Conservation (phyloP, 768 basidiomycete species). For the Pulveroboletus sp. region DNA sequence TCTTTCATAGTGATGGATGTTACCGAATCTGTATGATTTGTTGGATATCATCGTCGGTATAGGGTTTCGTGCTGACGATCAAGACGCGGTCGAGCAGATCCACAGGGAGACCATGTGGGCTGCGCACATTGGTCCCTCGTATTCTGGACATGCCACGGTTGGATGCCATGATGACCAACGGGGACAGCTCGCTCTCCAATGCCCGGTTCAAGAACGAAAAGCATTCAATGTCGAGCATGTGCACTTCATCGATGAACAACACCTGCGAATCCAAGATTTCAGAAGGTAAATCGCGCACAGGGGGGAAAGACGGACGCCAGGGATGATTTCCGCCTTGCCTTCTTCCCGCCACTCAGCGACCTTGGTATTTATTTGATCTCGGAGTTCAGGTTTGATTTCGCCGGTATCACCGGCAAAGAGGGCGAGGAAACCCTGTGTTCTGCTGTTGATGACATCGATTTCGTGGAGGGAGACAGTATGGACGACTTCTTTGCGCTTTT, state of each 20-base stretch:
- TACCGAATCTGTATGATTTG: slow-evolving; percentile 94
- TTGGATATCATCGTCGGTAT: slow-evolving; percentile 76
- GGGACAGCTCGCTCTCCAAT: slow-evolving; percentile 89
- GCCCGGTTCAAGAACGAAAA: slow-evolving; percentile 98
- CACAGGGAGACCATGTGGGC: slow-evolving; percentile 92
- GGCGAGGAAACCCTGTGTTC: slow-evolving; percentile 97
- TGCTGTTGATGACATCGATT: slow-evolving; percentile 98
- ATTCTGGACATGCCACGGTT: slow-evolving; percentile 95
- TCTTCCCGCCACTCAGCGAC: slow-evolving; percentile 98
- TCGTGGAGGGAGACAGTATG: slow-evolving; percentile 98
- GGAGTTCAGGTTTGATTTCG: slow-evolving; percentile 95
- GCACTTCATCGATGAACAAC: slow-evolving; percentile 98
- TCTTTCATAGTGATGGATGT: neutral
- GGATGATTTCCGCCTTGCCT: slow-evolving; percentile 96
- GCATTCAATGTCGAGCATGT: slow-evolving; percentile 99
- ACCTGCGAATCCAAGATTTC: slow-evolving; percentile 48
- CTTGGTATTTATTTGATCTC: slow-evolving; percentile 95
- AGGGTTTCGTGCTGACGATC: slow-evolving; percentile 92
- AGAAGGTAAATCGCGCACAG: neutral
- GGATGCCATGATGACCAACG: slow-evolving; percentile 97
- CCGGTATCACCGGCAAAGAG: slow-evolving; percentile 95
- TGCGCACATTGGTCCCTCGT: slow-evolving; percentile 91
- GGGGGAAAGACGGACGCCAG: slow-evolving; percentile 64
- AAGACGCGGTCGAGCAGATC: slow-evolving; percentile 94
- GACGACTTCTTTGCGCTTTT: slow-evolving; percentile 95